These are phyloP conservation scores for Eragrostis nindensis DNA, from an alignment of 176 grass and related monocot species.

Conservation along the genomic window DNA sequence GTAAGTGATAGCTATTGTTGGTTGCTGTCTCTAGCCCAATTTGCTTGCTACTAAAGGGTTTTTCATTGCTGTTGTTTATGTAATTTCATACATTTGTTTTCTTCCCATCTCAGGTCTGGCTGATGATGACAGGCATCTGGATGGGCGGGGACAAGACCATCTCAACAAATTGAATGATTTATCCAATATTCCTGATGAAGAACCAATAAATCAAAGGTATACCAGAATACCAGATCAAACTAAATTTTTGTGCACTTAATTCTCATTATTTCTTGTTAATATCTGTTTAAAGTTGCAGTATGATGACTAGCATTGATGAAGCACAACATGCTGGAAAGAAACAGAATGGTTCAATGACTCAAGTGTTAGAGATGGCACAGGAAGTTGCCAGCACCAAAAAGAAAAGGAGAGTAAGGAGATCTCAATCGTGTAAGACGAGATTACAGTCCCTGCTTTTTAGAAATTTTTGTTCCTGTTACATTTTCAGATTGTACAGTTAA, in stretches of 20 bases:
- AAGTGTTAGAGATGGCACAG: conserved; percentile 41
- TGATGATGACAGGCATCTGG: conserved; percentile 10
- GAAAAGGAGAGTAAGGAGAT: conserved; percentile 79
- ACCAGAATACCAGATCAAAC: not conserved
- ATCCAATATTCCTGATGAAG: conserved; percentile 31
- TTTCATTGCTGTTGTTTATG: conserved; percentile 8
- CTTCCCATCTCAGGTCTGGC: conserved; percentile 41
- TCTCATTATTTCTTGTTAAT: conserved; percentile 33
- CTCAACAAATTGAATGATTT: conserved; percentile 30
- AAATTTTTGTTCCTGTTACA: conserved; percentile 26
- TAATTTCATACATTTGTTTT: conserved; percentile 24
- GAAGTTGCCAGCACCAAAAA: conserved; percentile 52
- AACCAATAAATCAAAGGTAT: conserved; percentile 56
- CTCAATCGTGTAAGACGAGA: conserved; percentile 63
- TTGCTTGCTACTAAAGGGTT: conserved; percentile 1
- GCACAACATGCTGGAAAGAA: conserved; percentile 39
- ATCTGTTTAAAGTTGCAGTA: conserved; percentile 52
- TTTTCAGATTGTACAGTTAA: conserved; percentile 33
- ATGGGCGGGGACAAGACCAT: conserved; percentile 36
- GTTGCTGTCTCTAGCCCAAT: not conserved
- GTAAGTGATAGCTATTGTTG: not conserved
- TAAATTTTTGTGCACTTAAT: conserved; percentile 15
- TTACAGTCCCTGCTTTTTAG: conserved; percentile 35
- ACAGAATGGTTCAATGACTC: conserved; percentile 31
- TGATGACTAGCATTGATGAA: conserved; percentile 44